Conservation (phyloP, 2,329 filamentous ascomycete genomes). For the Balansia obtecta region DNA sequence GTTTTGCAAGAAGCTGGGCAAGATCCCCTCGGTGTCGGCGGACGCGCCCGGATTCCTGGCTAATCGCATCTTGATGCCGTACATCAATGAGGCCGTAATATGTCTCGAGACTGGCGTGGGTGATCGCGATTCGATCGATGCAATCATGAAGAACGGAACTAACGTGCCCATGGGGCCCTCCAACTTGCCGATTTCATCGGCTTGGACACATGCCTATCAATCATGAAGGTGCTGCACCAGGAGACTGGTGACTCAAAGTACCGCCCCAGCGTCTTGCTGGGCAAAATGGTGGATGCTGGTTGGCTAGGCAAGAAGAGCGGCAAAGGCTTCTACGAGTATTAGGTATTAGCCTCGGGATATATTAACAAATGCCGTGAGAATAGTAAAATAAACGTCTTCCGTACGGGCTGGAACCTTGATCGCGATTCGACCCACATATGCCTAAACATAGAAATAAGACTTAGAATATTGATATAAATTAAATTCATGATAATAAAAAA, state of each 20-base stretch:
- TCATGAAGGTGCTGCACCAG: conserved; percentile 87
- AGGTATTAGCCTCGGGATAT: conserved; percentile 38
- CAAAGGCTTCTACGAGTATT: conserved; percentile 92
- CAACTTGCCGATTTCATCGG: conserved; percentile 95
- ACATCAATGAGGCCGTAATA: conserved; percentile 96
- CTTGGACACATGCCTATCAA: conserved; percentile 86
- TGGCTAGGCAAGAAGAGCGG: conserved; percentile 97
- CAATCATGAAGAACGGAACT: conserved; percentile 98
- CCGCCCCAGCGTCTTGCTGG: conserved; percentile 71
- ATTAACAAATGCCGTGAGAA: not conserved
- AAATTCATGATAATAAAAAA: no score
- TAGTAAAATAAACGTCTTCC: not conserved
- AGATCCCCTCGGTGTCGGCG: conserved; percentile 74
- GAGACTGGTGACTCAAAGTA: conserved; percentile 97
- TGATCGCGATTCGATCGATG: conserved; percentile 80
- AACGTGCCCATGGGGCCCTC: conserved; percentile 95
- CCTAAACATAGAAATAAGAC: not conserved
- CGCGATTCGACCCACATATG: not conserved
- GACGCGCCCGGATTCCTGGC: conserved; percentile 92
- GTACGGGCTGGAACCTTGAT: not conserved
- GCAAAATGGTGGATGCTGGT: conserved; percentile 95
- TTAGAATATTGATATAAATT: not conserved
- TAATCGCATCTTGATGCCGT: conserved; percentile 96
- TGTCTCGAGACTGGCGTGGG: conserved; percentile 92
- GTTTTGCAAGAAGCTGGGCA: conserved; percentile 87